phyloP scores from a whole-genome alignment of 2,329 filamentous ascomycete genomes.

The Calonectria naviculata region DNA sequence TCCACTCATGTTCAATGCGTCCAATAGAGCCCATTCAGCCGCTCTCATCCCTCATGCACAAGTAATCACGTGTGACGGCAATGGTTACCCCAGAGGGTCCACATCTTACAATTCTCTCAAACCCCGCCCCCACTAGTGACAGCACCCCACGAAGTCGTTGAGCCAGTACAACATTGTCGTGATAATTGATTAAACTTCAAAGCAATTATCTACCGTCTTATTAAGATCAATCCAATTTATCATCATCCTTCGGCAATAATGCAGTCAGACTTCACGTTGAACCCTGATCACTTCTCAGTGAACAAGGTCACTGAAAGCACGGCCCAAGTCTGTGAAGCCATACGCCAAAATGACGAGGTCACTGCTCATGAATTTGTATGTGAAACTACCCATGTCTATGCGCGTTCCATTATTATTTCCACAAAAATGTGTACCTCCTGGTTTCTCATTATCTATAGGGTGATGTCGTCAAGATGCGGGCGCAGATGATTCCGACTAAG shows the following conservation, averaged over 20 bases:
- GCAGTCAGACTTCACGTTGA: slow-evolving; percentile 8
- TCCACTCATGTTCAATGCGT: not conserved
- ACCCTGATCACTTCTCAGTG: not conserved
- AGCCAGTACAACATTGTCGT: not conserved
- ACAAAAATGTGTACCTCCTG: not conserved
- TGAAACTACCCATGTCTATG: not conserved
- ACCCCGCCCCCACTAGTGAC: too few relatives aligned
- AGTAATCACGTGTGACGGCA: not conserved
- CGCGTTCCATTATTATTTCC: not conserved
- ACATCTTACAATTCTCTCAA: not conserved
- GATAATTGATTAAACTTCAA: not conserved
- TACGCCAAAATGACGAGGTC: not conserved
- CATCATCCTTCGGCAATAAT: not conserved
- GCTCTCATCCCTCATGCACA: not conserved
- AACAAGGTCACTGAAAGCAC: not conserved
- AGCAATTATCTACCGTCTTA: not conserved
- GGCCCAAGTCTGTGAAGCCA: not conserved
- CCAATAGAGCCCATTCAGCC: not conserved
- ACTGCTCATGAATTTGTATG: not conserved
- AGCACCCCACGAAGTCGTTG: too few relatives aligned
- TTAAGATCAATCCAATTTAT: not conserved
- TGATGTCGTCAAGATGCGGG: not conserved
- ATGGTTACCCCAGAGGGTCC: not conserved
- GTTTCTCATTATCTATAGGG: not conserved
- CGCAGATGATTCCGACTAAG: not conserved